phyloP scores from a whole-genome alignment of 2,329 filamentous ascomycete genomes.

The Cladosporium cucumerinum region DNA sequence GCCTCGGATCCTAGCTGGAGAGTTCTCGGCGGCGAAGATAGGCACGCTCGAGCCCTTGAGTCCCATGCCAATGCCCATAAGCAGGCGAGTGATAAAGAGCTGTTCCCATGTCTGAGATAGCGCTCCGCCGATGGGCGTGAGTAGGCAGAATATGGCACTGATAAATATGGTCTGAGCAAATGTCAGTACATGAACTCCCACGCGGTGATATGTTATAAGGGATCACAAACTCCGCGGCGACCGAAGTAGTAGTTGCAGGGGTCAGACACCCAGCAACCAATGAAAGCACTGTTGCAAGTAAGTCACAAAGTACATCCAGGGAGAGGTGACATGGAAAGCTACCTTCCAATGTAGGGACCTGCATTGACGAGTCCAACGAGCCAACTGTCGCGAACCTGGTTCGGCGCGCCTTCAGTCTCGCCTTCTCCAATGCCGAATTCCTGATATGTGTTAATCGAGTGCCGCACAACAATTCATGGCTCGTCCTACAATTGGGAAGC shows the following conservation, averaged over 20 bases:
- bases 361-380: slow-evolving; percentile 67
- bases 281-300: slow-evolving; percentile 23
- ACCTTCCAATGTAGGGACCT: slow-evolving; percentile 50
- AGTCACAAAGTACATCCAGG: slow-evolving; percentile 20
- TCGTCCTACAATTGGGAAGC: slow-evolving; percentile 39
- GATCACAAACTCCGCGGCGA: slow-evolving; percentile 29
- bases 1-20: slow-evolving; percentile 54
- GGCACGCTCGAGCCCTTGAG: slow-evolving; percentile 45
- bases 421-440: slow-evolving; percentile 32
- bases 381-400: slow-evolving; percentile 50
- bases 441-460: neutral
- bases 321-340: neutral
- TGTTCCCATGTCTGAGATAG: slow-evolving; percentile 52
- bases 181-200: neutral
- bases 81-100: slow-evolving; percentile 32
- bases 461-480: neutral
- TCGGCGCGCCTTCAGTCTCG: slow-evolving; percentile 25
- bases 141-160: slow-evolving; percentile 55
- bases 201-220: neutral
- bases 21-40: slow-evolving; percentile 54
- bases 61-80: slow-evolving; percentile 45
- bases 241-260: slow-evolving; percentile 42
- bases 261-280: slow-evolving; percentile 39
- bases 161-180: slow-evolving; percentile 35
- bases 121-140: slow-evolving; percentile 66